phyloP scores from a whole-genome alignment of 768 basidiomycete genomes.

The Lenzites betulinus region DNA sequence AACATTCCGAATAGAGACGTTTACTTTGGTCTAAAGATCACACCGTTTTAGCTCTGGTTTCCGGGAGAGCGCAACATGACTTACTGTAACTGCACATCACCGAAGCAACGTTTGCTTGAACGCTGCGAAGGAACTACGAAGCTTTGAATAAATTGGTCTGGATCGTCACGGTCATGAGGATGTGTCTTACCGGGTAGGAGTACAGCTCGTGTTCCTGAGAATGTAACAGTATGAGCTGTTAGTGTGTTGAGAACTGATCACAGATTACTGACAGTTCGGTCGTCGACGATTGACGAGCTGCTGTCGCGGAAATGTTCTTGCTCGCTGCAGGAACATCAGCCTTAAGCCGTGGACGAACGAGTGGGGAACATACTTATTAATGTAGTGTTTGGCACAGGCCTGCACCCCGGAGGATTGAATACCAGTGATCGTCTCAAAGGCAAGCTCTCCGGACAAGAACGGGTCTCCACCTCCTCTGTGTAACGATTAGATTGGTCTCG shows the following conservation, averaged over 20 bases:
- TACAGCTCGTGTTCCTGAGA: slow-evolving; percentile 67
- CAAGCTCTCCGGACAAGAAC: slow-evolving; percentile 73
- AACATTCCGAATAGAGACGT: background rate
- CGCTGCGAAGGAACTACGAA: slow-evolving; percentile 54
- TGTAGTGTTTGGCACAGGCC: slow-evolving; percentile 82
- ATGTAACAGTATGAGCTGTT: background rate
- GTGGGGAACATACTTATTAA: slow-evolving; percentile 34
- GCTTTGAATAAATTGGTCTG: background rate
- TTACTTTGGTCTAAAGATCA: slow-evolving; percentile 10
- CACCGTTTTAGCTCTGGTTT: background rate
- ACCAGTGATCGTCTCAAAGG: slow-evolving; percentile 79
- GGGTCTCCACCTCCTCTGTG: slow-evolving; percentile 78
- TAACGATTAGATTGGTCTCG: slow-evolving; percentile 70
- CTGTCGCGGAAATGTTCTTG: slow-evolving; percentile 62
- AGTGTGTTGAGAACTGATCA: background rate
- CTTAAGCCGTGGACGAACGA: background rate
- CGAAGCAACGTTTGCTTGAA: slow-evolving; percentile 72
- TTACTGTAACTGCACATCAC: slow-evolving; percentile 63
- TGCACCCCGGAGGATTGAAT: slow-evolving; percentile 79
- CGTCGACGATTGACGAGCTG: slow-evolving; percentile 68
- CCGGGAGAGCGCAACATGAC: too few species aligned
- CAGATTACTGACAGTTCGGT: slow-evolving; percentile 37
- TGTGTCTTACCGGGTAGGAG: slow-evolving; percentile 45
- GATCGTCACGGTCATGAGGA: background rate
- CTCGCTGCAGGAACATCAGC: slow-evolving; percentile 35